A percentile compares a stretch with the other conserved stretches of the same genome.
Conservation (phyloP, 2,329 filamentous ascomycete species). For the Ophiostoma perfectum region DNA sequence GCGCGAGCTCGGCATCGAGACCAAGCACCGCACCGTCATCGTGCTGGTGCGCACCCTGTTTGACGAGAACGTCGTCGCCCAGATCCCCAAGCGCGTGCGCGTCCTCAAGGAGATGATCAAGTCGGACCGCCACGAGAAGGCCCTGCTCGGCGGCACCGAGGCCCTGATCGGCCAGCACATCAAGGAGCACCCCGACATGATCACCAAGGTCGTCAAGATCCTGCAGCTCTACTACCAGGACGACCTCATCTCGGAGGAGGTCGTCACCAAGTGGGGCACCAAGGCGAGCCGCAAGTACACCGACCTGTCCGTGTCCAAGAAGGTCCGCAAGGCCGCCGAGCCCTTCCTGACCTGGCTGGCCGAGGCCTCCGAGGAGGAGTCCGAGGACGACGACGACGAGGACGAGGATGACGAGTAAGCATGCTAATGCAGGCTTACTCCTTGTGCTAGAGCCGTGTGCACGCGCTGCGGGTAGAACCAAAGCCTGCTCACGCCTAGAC, state of each 20-base stretch:
- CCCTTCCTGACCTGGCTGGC: slow-evolving; percentile 92
- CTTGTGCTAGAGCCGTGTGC: not conserved
- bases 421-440: not conserved
- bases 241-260: slow-evolving; percentile 82
- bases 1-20: slow-evolving; percentile 89
- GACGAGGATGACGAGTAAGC: slow-evolving; percentile 28
- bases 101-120: slow-evolving; percentile 92
- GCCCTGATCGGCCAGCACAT: slow-evolving; percentile 70
- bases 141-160: slow-evolving; percentile 90
- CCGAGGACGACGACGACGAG: slow-evolving; percentile 52
- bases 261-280: slow-evolving; percentile 82
- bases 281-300: slow-evolving; percentile 99
- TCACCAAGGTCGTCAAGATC: slow-evolving; percentile 72
- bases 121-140: slow-evolving; percentile 91
- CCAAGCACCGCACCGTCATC: slow-evolving; percentile 86
- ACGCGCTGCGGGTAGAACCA: not conserved
- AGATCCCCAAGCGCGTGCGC: slow-evolving; percentile 75
- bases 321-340: slow-evolving; percentile 90
- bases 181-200: slow-evolving; percentile 74
- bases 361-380: slow-evolving; percentile 62
- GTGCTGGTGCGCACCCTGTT: slow-evolving; percentile 94
- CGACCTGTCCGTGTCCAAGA: slow-evolving; percentile 81
- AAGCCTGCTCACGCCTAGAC: not conserved
- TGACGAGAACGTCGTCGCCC: slow-evolving; percentile 78
- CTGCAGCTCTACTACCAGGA: slow-evolving; percentile 85